Conservation (phyloP, 1,284 basidiomycete species). For the Ganoderma multipileum region DNA sequence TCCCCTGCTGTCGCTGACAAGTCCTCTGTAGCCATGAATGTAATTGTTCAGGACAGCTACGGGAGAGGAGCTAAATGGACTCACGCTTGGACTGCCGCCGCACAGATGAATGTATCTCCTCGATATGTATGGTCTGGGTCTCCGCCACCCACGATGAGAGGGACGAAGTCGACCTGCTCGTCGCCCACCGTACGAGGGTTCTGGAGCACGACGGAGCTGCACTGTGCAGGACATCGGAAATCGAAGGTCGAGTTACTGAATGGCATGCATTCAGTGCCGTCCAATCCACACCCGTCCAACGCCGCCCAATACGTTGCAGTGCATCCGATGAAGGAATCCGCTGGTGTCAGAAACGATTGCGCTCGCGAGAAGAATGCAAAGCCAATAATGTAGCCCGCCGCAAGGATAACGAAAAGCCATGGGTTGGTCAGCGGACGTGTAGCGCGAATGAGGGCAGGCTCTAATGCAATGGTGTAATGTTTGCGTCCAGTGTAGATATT, state of each 20-base stretch:
- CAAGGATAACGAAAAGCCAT: conserved; percentile 63
- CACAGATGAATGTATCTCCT: conserved; percentile 87
- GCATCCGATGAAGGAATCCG: conserved; percentile 69
- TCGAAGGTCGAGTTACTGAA: conserved; percentile 69
- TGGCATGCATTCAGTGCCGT: conserved; percentile 73
- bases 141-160: conserved; percentile 86
- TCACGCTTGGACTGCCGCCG: conserved; percentile 85
- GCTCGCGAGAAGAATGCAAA: conserved; percentile 77
- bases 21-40: conserved; percentile 57
- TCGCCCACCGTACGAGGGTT: conserved; percentile 83
- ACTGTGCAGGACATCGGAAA: conserved; percentile 86
- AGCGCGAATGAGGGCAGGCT: conserved; percentile 55
- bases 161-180: conserved; percentile 68
- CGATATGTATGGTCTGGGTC: conserved; percentile 75
- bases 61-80: conserved; percentile 36
- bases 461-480: conserved; percentile 54
- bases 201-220: conserved; percentile 69
- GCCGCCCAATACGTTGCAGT: conserved; percentile 75
- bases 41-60: conserved; percentile 1
- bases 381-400: conserved; percentile 70
- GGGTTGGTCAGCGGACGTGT: conserved; percentile 58
- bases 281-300: conserved; percentile 78
- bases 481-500: conserved; percentile 47
- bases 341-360: conserved; percentile 73
- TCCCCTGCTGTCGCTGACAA: conserved; percentile 69